Evolutionary conservation across 2,329 filamentous ascomycete species (phyloP).

Genomic region (Diatrype stigma): DNA sequence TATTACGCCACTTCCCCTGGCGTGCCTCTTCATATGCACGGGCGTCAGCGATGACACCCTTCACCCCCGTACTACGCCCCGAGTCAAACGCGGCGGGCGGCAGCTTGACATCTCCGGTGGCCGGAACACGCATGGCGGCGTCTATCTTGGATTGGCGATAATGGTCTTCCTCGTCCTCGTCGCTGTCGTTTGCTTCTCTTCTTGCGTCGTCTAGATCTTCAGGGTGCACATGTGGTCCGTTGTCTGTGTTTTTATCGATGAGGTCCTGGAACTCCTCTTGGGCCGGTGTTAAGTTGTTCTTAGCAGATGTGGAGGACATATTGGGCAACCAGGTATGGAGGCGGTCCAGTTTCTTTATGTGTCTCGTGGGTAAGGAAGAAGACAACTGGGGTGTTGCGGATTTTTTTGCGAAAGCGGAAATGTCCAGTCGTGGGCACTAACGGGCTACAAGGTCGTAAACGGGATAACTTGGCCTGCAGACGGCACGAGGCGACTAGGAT

Average conservation of each 20-base stretch:
- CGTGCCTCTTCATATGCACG: constrained; percentile 69
- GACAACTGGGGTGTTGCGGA: background rate
- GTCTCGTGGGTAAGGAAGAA: constrained; percentile 6
- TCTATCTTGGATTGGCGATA: constrained; percentile 54
- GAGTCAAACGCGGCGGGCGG: constrained; percentile 60
- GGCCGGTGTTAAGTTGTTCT: constrained; percentile 47
- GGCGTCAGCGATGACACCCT: constrained; percentile 83
- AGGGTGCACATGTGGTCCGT: constrained; percentile 45
- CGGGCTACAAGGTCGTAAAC: background rate
- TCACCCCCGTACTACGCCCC: constrained; percentile 73
- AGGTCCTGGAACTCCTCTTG: constrained; percentile 65
- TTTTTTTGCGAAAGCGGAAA: background rate
- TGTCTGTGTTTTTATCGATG: constrained; percentile 50
- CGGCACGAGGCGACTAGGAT: background rate
- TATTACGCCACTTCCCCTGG: constrained; percentile 50
- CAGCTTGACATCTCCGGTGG: constrained; percentile 52
- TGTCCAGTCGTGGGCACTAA: background rate
- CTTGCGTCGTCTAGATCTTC: constrained; percentile 51
- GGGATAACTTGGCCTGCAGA: background rate
- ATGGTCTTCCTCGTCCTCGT: constrained; percentile 51
- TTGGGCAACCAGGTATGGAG: constrained; percentile 18
- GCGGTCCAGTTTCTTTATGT: constrained; percentile 15
- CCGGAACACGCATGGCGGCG: constrained; percentile 62
- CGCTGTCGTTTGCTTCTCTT: constrained; percentile 39
- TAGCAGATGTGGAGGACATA: constrained; percentile 40